Percentiles rank a stretch among this genome's conserved stretches.
phyloP scores from a whole-genome alignment of 2,329 filamentous ascomycete species.

The Aspergillus nomiae region DNA sequence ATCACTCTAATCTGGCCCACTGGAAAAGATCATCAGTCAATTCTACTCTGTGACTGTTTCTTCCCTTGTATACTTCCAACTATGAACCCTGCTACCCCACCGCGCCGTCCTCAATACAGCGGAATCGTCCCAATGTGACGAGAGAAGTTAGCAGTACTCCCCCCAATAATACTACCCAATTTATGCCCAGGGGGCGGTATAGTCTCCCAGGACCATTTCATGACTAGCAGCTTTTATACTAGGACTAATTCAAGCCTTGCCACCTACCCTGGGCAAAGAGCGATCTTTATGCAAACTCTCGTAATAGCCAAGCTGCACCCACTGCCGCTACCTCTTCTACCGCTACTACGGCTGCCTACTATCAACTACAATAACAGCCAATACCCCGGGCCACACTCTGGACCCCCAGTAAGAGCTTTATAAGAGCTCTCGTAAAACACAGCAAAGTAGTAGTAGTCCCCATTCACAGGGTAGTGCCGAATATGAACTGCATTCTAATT shows the following conservation, averaged over 20 bases:
- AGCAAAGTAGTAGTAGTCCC: background rate
- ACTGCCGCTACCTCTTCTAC: no score
- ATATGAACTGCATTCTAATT: background rate
- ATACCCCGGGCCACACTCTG: background rate
- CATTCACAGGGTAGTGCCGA: background rate
- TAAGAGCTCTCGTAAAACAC: no score
- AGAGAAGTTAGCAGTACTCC: background rate
- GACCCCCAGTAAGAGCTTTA: background rate
- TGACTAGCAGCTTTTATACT: background rate
- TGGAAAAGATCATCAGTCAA: no score
- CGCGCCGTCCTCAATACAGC: conserved; percentile 1
- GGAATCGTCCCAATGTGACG: background rate
- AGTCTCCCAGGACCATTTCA: background rate
- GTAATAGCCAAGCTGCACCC: background rate
- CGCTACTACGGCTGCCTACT: no score
- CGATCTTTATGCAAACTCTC: background rate
- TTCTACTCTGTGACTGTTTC: no score
- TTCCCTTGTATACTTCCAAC: no score
- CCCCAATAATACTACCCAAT: no score
- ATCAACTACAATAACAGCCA: background rate
- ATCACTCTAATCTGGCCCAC: no score
- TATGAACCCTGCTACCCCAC: background rate
- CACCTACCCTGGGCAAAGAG: background rate
- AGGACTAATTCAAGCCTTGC: background rate
- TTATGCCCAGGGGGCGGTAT: background rate